These are phyloP conservation scores for Exophiala sideris DNA, from an alignment of 2,329 filamentous ascomycete genomes.

Conservation along the genomic window DNA sequence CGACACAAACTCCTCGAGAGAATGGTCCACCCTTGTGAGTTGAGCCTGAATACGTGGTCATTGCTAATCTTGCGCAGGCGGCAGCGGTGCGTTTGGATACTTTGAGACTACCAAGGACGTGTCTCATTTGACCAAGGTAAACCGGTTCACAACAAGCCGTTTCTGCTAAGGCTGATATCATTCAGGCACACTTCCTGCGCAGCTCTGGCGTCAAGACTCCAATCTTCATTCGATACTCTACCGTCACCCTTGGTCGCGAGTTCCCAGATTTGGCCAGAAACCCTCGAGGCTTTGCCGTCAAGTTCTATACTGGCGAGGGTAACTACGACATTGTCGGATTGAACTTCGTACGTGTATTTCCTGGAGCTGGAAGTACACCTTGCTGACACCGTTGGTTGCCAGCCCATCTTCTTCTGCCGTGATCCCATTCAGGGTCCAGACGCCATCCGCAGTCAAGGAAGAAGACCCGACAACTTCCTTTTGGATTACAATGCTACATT, in stretches of 20 bases:
- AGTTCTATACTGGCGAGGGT: conserved; percentile 49
- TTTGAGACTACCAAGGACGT: conserved; percentile 30
- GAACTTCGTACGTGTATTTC: conserved; percentile 36
- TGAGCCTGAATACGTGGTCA: background rate
- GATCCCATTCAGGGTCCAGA: conserved; percentile 49
- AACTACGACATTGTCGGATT: conserved; percentile 50
- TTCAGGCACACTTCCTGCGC: conserved; percentile 40
- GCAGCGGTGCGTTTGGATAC: conserved; percentile 30
- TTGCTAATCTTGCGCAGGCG: background rate
- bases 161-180: conserved; percentile 19
- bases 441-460: conserved; percentile 47
- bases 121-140: conserved; percentile 19
- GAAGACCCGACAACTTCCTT: conserved; percentile 49
- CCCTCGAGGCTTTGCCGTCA: conserved; percentile 49
- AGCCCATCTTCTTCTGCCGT: conserved; percentile 50
- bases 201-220: conserved; percentile 42
- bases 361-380: background rate
- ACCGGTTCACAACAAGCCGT: conserved; percentile 25
- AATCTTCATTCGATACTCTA: conserved; percentile 45
- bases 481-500: conserved; percentile 49
- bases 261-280: conserved; percentile 47
- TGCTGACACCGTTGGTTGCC: background rate
- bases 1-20: conserved; percentile 52
- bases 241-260: conserved; percentile 43
- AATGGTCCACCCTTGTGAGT: conserved; percentile 31